Percentiles rank a stretch among this genome's conserved stretches.
phyloP scores from a whole-genome alignment of 768 basidiomycete genomes.

The Macrolepiota dolichaula region DNA sequence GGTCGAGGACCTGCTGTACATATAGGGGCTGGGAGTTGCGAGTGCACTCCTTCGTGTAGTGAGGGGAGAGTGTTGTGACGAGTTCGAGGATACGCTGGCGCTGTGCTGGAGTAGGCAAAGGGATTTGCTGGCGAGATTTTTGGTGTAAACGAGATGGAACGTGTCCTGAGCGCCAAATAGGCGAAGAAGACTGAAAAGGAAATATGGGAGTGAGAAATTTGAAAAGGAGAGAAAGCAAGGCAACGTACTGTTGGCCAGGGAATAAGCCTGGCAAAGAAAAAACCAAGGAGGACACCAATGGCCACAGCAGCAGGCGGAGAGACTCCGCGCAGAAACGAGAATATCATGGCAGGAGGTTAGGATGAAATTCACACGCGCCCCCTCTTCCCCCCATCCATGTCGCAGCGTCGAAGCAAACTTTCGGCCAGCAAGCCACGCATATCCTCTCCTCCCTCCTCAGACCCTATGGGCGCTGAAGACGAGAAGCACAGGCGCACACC shows the following conservation, averaged over 20 bases:
- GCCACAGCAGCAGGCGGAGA: constrained; percentile 55
- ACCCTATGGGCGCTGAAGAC: constrained; percentile 44
- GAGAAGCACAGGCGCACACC: constrained; percentile 52
- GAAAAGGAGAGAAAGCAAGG: neutral
- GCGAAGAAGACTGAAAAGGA: constrained; percentile 27
- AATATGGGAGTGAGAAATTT: constrained; percentile 1
- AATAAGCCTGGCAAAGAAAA: constrained; percentile 50
- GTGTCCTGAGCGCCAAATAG: constrained; percentile 54
- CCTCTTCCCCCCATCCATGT: constrained; percentile 36
- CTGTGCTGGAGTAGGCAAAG: constrained; percentile 79
- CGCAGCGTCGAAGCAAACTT: constrained; percentile 48
- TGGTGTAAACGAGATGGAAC: constrained; percentile 47
- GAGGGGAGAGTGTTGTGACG: constrained; percentile 81
- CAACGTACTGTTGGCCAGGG: constrained; percentile 40
- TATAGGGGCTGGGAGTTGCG: constrained; percentile 83
- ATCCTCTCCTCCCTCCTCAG: constrained; percentile 34
- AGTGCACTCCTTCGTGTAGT: constrained; percentile 93
- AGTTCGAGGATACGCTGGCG: constrained; percentile 84
- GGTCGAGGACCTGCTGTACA: constrained; percentile 76
- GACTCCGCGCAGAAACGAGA: constrained; percentile 32
- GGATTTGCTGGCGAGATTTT: constrained; percentile 59
- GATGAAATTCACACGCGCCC: constrained; percentile 14
- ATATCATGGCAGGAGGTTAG: constrained; percentile 4
- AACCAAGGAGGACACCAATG: constrained; percentile 60
- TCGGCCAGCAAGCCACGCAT: constrained; percentile 55